Conservation (phyloP, 352 stramenopile species). For the Thraustochytrium sp. region DNA sequence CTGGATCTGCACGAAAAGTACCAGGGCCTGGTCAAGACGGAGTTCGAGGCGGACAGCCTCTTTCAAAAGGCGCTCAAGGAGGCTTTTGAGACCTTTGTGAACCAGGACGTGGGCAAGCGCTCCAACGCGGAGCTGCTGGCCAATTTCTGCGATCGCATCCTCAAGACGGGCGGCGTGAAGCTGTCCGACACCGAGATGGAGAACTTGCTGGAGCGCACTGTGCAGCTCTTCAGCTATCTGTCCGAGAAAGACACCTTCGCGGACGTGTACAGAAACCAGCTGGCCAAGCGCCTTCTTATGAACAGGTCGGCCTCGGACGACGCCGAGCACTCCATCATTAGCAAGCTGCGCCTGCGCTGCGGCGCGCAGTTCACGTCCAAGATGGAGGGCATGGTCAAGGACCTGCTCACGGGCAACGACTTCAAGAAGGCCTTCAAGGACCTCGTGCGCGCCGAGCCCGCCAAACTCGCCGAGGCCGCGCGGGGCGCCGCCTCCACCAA, state of each 20-base stretch:
- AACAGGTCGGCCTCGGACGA: conserved; percentile 94
- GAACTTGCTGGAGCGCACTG: conserved; percentile 91
- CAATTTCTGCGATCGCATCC: conserved; percentile 96
- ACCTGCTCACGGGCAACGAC: conserved; percentile 92
- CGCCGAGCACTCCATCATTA: conserved; percentile 97
- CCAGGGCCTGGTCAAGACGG: conserved; percentile 88
- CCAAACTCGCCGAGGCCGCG: conserved; percentile 51
- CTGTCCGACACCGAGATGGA: conserved; percentile 91
- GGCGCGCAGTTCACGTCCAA: conserved; percentile 96
- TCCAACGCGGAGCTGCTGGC: conserved; percentile 98
- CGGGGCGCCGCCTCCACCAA: conserved; percentile 45
- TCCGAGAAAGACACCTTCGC: conserved; percentile 99
- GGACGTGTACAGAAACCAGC: conserved; percentile 97
- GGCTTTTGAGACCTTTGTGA: conserved; percentile 98
- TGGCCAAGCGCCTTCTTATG: conserved; percentile 96
- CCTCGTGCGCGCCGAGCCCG: conserved; percentile 75
- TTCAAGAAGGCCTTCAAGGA: conserved; percentile 92
- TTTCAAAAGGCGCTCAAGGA: conserved; percentile 99
- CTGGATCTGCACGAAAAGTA: conserved; percentile 94
- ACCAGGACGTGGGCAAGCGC: conserved; percentile 93
- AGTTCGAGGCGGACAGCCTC: conserved; percentile 91
- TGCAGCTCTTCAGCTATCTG: conserved; percentile 98
- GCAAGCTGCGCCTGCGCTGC: conserved; percentile 96
- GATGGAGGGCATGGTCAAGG: conserved; percentile 99
- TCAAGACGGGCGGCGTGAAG: conserved; percentile 91